These are phyloP conservation scores for Tieghemostelium lacteum DNA, from an alignment of 78 protist genomes.

Conservation along the genomic window DNA sequence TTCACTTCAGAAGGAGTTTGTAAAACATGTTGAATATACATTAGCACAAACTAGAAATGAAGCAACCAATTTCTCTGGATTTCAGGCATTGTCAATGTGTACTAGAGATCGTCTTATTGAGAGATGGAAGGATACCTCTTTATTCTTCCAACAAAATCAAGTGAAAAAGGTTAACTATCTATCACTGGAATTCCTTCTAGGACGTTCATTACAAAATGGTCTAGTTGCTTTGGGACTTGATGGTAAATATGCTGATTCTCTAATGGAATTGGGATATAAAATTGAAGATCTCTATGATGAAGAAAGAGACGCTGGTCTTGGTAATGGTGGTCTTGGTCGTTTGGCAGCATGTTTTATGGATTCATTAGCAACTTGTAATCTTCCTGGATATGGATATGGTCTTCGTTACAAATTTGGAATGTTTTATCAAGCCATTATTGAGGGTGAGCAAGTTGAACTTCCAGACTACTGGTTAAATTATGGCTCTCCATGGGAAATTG, in stretches of 20 bases:
- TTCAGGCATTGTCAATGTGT: constrained; percentile 77
- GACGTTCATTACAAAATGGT: constrained; percentile 90
- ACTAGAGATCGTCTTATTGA: constrained; percentile 81
- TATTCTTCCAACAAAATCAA: constrained; percentile 45
- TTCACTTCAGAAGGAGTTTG: constrained; percentile 72
- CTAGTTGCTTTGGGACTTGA: constrained; percentile 85
- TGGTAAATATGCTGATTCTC: constrained; percentile 83
- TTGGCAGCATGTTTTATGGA: constrained; percentile 98
- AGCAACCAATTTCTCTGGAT: constrained; percentile 47
- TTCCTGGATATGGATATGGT: constrained; percentile 95
- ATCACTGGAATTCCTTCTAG: constrained; percentile 95
- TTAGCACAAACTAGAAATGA: constrained; percentile 77
- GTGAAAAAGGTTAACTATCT: constrained; percentile 77
- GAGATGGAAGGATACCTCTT: constrained; percentile 87
- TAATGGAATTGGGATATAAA: constrained; percentile 73
- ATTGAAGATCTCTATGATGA: constrained; percentile 90
- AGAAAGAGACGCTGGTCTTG: constrained; percentile 97
- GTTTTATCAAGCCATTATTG: constrained; percentile 90
- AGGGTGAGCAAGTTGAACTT: constrained; percentile 91
- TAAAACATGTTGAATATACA: constrained; percentile 79
- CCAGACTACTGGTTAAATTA: constrained; percentile 94
- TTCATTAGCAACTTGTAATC: constrained; percentile 93
- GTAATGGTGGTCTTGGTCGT: constrained; percentile 98
- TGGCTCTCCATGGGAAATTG: constrained; percentile 94
- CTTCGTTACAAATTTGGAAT: constrained; percentile 88